These are phyloP conservation scores for Metarhizium robertsii DNA, from an alignment of 2,329 filamentous ascomycete species.

Conservation along the genomic window DNA sequence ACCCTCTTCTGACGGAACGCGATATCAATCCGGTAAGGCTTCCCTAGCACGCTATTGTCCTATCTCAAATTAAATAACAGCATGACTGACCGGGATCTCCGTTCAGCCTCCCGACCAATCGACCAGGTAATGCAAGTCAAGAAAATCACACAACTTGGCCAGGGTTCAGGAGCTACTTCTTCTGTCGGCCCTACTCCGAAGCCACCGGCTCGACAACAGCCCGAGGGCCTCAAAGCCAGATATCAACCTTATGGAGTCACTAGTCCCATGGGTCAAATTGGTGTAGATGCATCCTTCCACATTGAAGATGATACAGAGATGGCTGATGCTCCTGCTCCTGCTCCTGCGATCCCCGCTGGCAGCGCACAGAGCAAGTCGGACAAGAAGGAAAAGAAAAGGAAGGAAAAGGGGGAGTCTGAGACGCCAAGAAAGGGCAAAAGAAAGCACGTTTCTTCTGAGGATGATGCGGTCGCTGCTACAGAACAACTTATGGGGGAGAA, in stretches of 20 bases:
- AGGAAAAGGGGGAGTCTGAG: slow-evolving; percentile 7
- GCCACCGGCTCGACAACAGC: slow-evolving; percentile 52
- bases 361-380: slow-evolving; percentile 15
- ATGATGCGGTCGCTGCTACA: slow-evolving; percentile 25
- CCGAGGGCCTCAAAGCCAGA: slow-evolving; percentile 56
- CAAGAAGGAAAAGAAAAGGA: slow-evolving; percentile 22
- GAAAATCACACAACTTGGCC: slow-evolving; percentile 48
- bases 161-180: slow-evolving; percentile 16
- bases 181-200: slow-evolving; percentile 34
- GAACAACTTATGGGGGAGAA: slow-evolving; percentile 26
- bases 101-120: slow-evolving; percentile 30
- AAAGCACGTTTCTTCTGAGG: slow-evolving; percentile 26
- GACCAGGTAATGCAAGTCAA: slow-evolving; percentile 56
- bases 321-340: slow-evolving; percentile 29
- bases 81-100: slow-evolving; percentile 5
- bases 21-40: slow-evolving; percentile 44
- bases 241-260: slow-evolving; percentile 56
- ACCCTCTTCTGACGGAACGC: slow-evolving; percentile 43
- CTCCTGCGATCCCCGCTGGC: slow-evolving; percentile 11
- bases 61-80: neutral
- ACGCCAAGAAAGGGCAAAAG: slow-evolving; percentile 25
- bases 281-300: slow-evolving; percentile 30
- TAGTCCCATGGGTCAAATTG: slow-evolving; percentile 26
- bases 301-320: slow-evolving; percentile 36
- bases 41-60: slow-evolving; percentile 5